phyloP scores from a whole-genome alignment of 306 rosid species.

The Cicer pinnatifidum region DNA sequence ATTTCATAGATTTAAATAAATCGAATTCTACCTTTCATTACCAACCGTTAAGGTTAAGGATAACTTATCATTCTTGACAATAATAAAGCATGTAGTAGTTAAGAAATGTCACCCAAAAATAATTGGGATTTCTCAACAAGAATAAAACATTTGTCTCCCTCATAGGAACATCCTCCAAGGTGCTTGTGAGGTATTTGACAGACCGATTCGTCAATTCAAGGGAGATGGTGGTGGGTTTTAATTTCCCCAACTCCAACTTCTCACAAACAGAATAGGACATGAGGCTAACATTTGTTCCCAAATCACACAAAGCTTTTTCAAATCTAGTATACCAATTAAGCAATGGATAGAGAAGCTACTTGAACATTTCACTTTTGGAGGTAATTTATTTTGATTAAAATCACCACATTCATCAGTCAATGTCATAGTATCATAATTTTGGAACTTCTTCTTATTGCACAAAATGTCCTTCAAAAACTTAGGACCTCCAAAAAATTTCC shows the following conservation, averaged over 20 bases:
- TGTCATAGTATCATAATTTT: neutral
- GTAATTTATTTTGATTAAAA: neutral
- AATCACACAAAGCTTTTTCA: neutral
- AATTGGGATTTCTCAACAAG: neutral
- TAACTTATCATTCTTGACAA: neutral
- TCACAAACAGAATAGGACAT: too few species aligned
- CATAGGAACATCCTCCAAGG: neutral
- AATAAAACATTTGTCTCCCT: too few species aligned
- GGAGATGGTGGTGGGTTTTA: neutral
- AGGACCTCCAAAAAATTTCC: too few species aligned
- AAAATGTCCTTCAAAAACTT: neutral
- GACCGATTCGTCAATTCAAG: neutral
- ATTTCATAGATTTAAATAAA: too few species aligned
- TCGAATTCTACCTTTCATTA: neutral
- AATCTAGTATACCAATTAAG: neutral
- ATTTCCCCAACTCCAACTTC: neutral
- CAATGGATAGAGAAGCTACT: neutral
- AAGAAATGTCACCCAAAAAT: neutral
- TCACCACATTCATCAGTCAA: neutral
- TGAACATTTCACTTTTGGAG: too few species aligned
- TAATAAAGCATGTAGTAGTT: neutral
- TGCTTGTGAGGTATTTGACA: neutral
- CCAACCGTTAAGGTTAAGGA: neutral
- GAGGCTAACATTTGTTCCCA: neutral
- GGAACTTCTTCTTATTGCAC: neutral